Percentiles rank a stretch among this genome's conserved stretches.
Evolutionary conservation across 2,329 filamentous ascomycete genomes (phyloP).

Genomic region (Phialophora verrucosa): DNA sequence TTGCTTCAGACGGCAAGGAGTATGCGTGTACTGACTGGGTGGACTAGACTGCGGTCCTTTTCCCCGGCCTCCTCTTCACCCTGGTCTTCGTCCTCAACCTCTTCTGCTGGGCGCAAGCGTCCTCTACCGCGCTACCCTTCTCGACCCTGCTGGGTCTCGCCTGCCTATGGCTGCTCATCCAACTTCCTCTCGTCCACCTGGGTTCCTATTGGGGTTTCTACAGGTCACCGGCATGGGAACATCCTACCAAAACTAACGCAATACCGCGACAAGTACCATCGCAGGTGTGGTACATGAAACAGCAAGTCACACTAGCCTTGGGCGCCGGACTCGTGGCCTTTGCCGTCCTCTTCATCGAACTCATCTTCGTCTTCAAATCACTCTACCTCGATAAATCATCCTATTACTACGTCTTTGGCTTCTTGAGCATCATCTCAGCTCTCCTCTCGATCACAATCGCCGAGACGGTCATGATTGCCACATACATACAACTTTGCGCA

Average conservation of each 20-base stretch:
- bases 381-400: constrained; percentile 89
- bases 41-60: constrained; percentile 69
- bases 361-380: constrained; percentile 84
- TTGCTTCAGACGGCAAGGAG: not conserved
- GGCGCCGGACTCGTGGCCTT: constrained; percentile 81
- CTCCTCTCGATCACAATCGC: constrained; percentile 78
- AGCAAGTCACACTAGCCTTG: constrained; percentile 63
- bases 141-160: constrained; percentile 75
- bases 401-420: constrained; percentile 92
- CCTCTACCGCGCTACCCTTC: constrained; percentile 84
- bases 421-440: constrained; percentile 73
- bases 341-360: constrained; percentile 84
- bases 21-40: constrained; percentile 21
- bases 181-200: constrained; percentile 80
- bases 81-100: constrained; percentile 81
- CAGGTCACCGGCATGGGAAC: constrained; percentile 72
- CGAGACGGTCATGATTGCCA: constrained; percentile 81
- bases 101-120: constrained; percentile 89
- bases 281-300: constrained; percentile 76
- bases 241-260: constrained; percentile 76
- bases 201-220: constrained; percentile 79
- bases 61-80: constrained; percentile 77
- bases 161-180: constrained; percentile 81
- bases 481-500: constrained; percentile 80
- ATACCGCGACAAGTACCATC: constrained; percentile 75